Evolutionary conservation across 1,284 basidiomycete species (phyloP).

Genomic region (Cerrena zonata): DNA sequence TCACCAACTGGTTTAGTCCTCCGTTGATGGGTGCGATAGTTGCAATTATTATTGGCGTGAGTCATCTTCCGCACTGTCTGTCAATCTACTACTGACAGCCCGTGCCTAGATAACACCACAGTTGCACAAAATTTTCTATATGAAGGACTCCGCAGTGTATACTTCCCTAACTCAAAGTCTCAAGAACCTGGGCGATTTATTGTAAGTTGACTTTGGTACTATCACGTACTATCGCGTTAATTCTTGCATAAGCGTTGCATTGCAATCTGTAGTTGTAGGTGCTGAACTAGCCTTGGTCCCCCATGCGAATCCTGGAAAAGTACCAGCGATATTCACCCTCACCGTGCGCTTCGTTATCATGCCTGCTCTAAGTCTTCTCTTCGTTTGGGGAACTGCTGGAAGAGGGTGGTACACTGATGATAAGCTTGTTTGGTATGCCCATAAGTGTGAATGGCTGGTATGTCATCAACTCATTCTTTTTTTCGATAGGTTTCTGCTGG

Average conservation of each 20-base stretch:
- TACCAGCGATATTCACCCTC: conserved; percentile 22
- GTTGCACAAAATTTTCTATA: conserved; percentile 20
- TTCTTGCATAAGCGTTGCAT: conserved; percentile 18
- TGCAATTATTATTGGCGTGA: conserved; percentile 26
- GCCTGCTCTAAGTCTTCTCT: conserved; percentile 24
- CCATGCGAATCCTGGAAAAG: conserved; percentile 18
- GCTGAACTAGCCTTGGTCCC: conserved; percentile 25
- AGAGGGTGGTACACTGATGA: conserved; percentile 27
- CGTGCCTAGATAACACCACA: conserved; percentile 21
- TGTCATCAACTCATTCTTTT: neutral
- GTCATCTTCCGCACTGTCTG: conserved; percentile 6
- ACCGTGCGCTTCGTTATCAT: conserved; percentile 26
- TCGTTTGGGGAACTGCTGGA: conserved; percentile 26
- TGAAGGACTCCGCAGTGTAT: conserved; percentile 22
- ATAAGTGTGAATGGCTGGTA: neutral
- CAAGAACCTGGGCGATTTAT: conserved; percentile 27
- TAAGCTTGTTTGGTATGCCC: conserved; percentile 27
- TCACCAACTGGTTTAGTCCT: conserved; percentile 19
- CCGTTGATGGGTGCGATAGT: conserved; percentile 27
- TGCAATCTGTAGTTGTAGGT: conserved; percentile 29
- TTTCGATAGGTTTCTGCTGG: conserved; percentile 26
- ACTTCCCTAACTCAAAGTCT: conserved; percentile 22
- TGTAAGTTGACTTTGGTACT: conserved; percentile 16
- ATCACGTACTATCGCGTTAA: neutral
- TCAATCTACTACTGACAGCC: too few species aligned